Evolutionary conservation across 2,329 filamentous ascomycete genomes (phyloP).

Genomic region (Cytospora schulzeri): DNA sequence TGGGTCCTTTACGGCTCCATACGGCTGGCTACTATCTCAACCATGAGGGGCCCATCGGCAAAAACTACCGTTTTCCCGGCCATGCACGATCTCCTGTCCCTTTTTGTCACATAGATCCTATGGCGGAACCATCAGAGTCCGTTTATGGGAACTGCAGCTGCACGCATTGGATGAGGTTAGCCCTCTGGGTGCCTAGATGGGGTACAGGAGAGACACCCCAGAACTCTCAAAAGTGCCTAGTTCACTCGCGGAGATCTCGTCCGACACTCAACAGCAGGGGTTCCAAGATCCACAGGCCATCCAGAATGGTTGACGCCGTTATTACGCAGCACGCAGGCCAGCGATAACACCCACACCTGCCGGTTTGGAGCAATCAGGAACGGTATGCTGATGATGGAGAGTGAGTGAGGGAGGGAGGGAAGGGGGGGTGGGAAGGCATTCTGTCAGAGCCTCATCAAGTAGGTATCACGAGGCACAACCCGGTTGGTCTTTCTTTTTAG

Average conservation of each 20-base stretch:
- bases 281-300: neutral
- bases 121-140: neutral
- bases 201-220: neutral
- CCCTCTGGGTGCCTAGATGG: neutral
- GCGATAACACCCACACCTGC: neutral
- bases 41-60: neutral
- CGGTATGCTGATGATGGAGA: neutral
- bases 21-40: neutral
- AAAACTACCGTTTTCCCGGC: neutral
- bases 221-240: neutral
- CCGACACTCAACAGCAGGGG: neutral
- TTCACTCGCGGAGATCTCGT: neutral
- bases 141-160: neutral
- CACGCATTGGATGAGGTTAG: neutral
- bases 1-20: neutral
- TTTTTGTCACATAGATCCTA: neutral
- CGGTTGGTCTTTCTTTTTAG: conserved; percentile 10
- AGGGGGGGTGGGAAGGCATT: neutral
- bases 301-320: neutral
- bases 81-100: conserved; percentile 1
- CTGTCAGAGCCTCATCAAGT: neutral
- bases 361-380: neutral
- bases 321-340: neutral
- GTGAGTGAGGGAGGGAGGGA: no score
- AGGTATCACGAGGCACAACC: conserved; percentile 13